phyloP scores from a whole-genome alignment of 345 rosid species.

The Citrus hindsii region DNA sequence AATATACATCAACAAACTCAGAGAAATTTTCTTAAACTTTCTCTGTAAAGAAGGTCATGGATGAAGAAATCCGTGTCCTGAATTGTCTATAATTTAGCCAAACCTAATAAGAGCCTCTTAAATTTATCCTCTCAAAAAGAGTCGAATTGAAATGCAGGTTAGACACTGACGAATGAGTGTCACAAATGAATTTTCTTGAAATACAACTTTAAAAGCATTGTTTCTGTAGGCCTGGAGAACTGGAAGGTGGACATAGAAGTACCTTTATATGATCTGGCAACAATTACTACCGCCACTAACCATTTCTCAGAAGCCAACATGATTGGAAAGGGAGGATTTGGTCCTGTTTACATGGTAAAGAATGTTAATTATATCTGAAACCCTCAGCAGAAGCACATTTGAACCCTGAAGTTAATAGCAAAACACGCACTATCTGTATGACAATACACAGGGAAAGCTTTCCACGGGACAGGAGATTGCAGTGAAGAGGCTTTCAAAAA shows the following conservation, averaged over 20 bases:
- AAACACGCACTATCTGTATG: not conserved
- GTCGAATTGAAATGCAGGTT: not conserved
- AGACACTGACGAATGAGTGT: not conserved
- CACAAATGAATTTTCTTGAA: not conserved
- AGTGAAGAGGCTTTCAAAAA: slow-evolving; percentile 35
- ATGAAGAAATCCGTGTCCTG: not conserved
- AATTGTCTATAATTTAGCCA: not conserved
- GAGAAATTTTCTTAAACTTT: not conserved
- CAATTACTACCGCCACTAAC: slow-evolving; percentile 31
- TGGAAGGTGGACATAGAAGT: slow-evolving; percentile 21
- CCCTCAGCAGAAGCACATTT: not conserved
- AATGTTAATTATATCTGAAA: not conserved
- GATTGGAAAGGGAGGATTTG: slow-evolving; percentile 44
- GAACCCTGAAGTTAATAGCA: not conserved
- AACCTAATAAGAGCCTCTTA: not conserved
- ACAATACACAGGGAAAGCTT: slow-evolving; percentile 17
- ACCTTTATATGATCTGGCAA: slow-evolving; percentile 21
- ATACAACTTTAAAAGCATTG: not conserved
- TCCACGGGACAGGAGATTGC: slow-evolving; percentile 36
- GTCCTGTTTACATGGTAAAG: slow-evolving; percentile 31
- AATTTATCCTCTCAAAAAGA: not conserved
- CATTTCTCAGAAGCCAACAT: slow-evolving; percentile 24
- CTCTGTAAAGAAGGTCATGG: not conserved
- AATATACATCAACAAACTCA: not conserved
- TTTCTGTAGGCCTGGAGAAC: not conserved